A percentile compares a stretch with the other conserved stretches of the same genome.
Evolutionary conservation across 2,329 filamentous ascomycete species (phyloP).

Genomic region (Colletotrichum paranaense): DNA sequence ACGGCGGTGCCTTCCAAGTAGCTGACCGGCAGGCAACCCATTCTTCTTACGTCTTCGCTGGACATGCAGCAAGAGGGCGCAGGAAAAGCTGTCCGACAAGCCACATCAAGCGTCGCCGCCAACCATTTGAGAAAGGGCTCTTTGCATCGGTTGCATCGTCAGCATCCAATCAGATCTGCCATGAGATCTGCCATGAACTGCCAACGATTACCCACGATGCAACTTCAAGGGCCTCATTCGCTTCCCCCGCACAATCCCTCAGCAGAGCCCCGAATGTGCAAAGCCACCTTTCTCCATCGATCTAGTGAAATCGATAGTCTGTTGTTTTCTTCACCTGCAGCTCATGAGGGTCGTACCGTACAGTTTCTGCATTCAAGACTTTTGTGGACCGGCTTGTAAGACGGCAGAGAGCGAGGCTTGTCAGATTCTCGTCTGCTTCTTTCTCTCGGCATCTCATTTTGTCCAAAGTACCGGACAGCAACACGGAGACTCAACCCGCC

Average conservation of each 20-base stretch:
- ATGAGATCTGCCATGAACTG: background rate
- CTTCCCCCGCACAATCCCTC: background rate
- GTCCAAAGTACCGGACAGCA: slow-evolving; percentile 1
- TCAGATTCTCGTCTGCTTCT: background rate
- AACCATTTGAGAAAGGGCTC: background rate
- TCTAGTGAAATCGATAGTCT: background rate
- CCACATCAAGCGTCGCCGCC: slow-evolving; percentile 11
- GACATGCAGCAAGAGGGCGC: slow-evolving; percentile 10
- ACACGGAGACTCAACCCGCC: slow-evolving; percentile 10
- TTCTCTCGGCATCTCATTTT: slow-evolving; percentile 17
- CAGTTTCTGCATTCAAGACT: too few relatives aligned
- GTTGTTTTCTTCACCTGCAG: background rate
- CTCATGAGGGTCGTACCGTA: background rate
- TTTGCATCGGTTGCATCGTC: background rate
- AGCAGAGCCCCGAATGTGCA: slow-evolving; percentile 12
- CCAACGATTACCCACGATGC: background rate
- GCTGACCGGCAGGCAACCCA: background rate
- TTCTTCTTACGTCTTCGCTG: background rate
- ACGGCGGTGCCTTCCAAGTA: background rate
- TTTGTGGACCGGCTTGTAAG: background rate
- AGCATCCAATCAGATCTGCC: background rate
- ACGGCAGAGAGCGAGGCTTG: slow-evolving; percentile 16
- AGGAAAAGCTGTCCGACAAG: slow-evolving; percentile 27
- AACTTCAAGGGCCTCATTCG: background rate
- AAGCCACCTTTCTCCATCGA: slow-evolving; percentile 1